Evolutionary conservation across 495 filamentous ascomycete genomes (phyloP).

Genomic region (Ramalina intermedia): DNA sequence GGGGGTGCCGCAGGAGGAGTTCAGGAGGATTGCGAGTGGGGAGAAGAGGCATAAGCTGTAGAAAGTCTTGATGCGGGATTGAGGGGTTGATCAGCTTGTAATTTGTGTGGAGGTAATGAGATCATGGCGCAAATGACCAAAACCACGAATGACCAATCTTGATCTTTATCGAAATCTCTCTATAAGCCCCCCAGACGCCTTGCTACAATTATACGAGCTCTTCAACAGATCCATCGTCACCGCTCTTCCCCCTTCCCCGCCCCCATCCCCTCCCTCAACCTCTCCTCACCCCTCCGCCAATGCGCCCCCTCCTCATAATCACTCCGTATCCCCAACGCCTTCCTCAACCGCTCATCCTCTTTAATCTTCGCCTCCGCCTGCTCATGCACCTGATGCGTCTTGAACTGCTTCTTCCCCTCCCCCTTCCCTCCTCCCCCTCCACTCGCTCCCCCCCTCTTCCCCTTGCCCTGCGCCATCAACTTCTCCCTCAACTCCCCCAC

Average conservation of each 20-base stretch:
- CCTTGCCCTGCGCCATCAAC: slow-evolving; percentile 33
- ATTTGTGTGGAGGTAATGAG: not conserved
- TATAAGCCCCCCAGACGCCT: not conserved
- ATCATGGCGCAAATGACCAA: not conserved
- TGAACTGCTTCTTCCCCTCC: slow-evolving; percentile 38
- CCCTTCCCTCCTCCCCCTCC: slow-evolving; percentile 9
- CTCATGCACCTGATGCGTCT: slow-evolving; percentile 92
- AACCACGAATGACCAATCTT: not conserved
- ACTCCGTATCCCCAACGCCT: slow-evolving; percentile 75
- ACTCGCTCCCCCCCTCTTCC: slow-evolving; percentile 24
- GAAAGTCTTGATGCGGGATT: not conserved
- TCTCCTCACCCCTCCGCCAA: slow-evolving; percentile 59
- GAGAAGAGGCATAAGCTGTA: slow-evolving; percentile 80
- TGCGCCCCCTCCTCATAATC: slow-evolving; percentile 78
- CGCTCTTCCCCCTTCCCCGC: slow-evolving; percentile 24
- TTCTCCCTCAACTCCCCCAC: slow-evolving; percentile 51
- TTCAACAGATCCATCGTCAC: slow-evolving; percentile 8
- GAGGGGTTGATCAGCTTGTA: not conserved
- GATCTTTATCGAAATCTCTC: not conserved
- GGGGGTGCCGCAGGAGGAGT: slow-evolving; percentile 77
- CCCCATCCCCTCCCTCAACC: slow-evolving; percentile 42
- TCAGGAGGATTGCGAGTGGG: slow-evolving; percentile 48
- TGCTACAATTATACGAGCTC: not conserved
- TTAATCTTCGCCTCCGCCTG: slow-evolving; percentile 89
- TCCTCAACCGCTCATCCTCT: slow-evolving; percentile 80